These are phyloP conservation scores for Oryza brachyantha DNA, from an alignment of 176 grass and related monocot genomes.

Conservation along the genomic window DNA sequence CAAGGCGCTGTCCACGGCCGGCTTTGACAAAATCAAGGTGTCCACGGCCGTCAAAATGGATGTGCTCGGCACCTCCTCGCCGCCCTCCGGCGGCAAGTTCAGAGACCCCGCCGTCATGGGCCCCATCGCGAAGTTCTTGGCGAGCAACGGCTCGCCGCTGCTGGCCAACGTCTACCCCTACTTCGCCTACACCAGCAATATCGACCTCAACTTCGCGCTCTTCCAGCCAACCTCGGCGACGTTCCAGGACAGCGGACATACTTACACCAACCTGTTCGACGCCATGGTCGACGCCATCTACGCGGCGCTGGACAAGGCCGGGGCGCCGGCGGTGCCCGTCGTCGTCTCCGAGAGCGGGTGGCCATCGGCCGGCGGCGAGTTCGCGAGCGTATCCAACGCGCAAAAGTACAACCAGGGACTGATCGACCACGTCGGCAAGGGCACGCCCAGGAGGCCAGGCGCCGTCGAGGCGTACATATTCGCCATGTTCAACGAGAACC, in stretches of 20 bases:
- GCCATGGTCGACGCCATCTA: conserved; percentile 49
- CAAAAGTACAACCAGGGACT: conserved; percentile 55
- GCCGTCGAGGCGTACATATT: conserved; percentile 45
- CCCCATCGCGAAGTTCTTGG: conserved; percentile 41
- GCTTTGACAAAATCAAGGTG: too few relatives aligned
- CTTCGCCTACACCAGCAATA: conserved; percentile 50
- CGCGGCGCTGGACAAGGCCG: conserved; percentile 59
- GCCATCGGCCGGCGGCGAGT: conserved; percentile 61
- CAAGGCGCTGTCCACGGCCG: too few relatives aligned
- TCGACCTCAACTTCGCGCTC: too few relatives aligned
- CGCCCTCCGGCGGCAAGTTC: too few relatives aligned
- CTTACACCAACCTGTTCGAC: conserved; percentile 61
- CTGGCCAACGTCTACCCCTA: conserved; percentile 72
- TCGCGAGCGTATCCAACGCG: conserved; percentile 29
- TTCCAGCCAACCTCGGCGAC: conserved; percentile 16
- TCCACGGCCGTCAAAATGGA: too few relatives aligned
- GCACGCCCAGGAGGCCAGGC: conserved; percentile 44
- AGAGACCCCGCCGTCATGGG: too few relatives aligned
- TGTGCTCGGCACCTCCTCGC: too few relatives aligned
- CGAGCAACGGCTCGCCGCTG: conserved; percentile 41
- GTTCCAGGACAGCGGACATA: conserved; percentile 42
- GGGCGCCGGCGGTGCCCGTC: conserved; percentile 13
- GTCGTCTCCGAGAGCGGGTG: conserved; percentile 68
- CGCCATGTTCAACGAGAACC: conserved; percentile 57
- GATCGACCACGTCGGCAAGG: conserved; percentile 31